Base-by-base conservation (phyloP, 768 basidiomycete species). In the Postia placenta region DNA sequence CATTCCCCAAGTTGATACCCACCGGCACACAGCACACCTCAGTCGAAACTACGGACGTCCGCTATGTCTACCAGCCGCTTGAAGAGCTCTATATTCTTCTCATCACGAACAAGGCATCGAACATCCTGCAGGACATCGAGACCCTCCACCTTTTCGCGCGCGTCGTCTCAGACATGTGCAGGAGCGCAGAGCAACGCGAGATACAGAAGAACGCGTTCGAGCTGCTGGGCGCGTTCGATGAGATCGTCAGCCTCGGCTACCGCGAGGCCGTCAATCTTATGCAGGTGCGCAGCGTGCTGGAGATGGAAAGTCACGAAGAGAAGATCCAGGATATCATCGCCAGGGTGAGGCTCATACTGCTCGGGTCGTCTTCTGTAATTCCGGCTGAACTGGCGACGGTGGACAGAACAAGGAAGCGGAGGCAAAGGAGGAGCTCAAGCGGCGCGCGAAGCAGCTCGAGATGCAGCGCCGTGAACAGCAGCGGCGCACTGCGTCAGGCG, bases 291-390 rank as follows among this genome's bases (percentile, higher is more conserved):
- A 90, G 72, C 61, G 77, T 85, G 17, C 64, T 90, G 55, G 88
- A 90, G 73, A 91, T 91, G 89, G 89, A 91, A 70, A 87, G 83
- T 66, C 89, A 91, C 64, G 89, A 90, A 60, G 88, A 92, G 67
- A 91, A 90, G 67, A 97, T 99, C 49, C 93, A 97, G 64, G 95
- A 98, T 62, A 98, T 98, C 66, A 99, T 98, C 57, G 88, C 93
- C 11, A 78, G 89, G 67, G 92, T 93, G 63, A 52, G 84, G 69
- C 33, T 33, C 4, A 9, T 23, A 5, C 0, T n/a, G n/a, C n/a
- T n/a, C n/a, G n/a, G n/a, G n/a, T n/a, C n/a, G n/a, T n/a, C n/a
- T n/a, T n/a, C n/a, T n/a, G n/a, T n/a, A n/a, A n/a, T n/a, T n/a
- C n/a, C n/a, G n/a, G n/a, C n/a, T n/a, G n/a, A n/a, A n/a, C n/a